Percentiles rank a stretch among this genome's conserved stretches.
Evolutionary conservation across 2,329 filamentous ascomycete species (phyloP).

Genomic region (Neofusicoccum sp.): DNA sequence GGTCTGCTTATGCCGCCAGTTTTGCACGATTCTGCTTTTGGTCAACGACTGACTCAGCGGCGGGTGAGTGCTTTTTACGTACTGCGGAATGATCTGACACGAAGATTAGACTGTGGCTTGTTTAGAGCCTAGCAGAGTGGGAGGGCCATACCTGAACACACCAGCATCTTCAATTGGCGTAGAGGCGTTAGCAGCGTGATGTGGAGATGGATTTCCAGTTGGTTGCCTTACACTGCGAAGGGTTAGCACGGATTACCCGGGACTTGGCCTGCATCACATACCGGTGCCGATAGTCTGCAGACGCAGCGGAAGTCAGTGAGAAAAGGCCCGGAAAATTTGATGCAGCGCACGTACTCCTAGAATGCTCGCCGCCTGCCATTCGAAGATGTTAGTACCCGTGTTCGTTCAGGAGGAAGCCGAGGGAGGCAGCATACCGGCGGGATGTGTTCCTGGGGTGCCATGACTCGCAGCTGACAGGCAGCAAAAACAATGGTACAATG

Average conservation of each 20-base stretch:
- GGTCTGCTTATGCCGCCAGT: slow-evolving; percentile 60
- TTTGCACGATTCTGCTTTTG: slow-evolving; percentile 55
- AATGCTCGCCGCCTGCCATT: slow-evolving; percentile 36
- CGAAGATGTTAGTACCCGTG: slow-evolving; percentile 24
- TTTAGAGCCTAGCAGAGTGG: neutral
- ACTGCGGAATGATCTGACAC: slow-evolving; percentile 37
- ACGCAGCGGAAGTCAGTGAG: neutral
- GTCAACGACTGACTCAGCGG: slow-evolving; percentile 20
- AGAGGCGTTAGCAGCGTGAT: slow-evolving; percentile 19
- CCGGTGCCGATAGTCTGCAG: slow-evolving; percentile 39
- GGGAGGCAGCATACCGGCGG: slow-evolving; percentile 1
- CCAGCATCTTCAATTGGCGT: slow-evolving; percentile 35
- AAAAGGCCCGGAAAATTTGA: neutral
- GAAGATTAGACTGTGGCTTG: slow-evolving; percentile 24
- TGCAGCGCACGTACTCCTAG: slow-evolving; percentile 35
- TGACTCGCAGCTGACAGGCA: neutral
- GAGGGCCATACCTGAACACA: slow-evolving; percentile 37
- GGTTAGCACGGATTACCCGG: slow-evolving; percentile 7
- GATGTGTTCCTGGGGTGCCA: slow-evolving; percentile 19
- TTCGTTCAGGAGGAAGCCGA: neutral
- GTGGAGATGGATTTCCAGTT: slow-evolving; percentile 20
- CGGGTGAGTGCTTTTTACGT: neutral
- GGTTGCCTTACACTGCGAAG: slow-evolving; percentile 22
- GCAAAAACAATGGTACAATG: neutral
- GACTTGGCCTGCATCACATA: slow-evolving; percentile 21